These are phyloP conservation scores for Colletotrichum sansevieriae DNA, from an alignment of 2,329 filamentous ascomycete species.

Conservation along the genomic window DNA sequence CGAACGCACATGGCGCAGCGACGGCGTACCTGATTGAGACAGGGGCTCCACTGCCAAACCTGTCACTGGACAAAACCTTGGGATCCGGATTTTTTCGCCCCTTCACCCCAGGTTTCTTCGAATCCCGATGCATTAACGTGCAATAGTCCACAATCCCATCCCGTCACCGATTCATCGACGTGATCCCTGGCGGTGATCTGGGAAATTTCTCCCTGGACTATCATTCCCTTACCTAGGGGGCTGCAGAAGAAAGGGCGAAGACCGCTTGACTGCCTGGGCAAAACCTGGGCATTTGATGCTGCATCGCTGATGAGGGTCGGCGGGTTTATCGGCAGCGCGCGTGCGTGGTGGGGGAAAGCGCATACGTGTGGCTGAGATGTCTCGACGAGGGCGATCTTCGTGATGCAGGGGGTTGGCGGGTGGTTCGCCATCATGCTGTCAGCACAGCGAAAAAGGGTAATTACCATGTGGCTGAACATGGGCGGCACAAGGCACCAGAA, in stretches of 20 bases:
- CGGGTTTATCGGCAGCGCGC: not conserved
- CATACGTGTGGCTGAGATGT: constrained; percentile 14
- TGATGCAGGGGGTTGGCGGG: constrained; percentile 8
- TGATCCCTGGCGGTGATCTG: constrained; percentile 36
- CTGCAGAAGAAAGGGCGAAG: not conserved
- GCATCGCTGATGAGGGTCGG: not conserved
- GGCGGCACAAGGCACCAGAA: too few species aligned
- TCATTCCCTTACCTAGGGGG: not conserved
- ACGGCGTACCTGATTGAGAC: constrained; percentile 26
- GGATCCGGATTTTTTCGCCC: not conserved
- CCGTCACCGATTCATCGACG: constrained; percentile 29
- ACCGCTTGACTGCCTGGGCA: not conserved
- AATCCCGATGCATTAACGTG: constrained; percentile 28
- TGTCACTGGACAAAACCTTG: constrained; percentile 6
- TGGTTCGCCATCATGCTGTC: constrained; percentile 15
- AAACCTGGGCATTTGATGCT: not conserved
- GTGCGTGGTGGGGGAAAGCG: not conserved
- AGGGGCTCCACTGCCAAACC: constrained; percentile 33
- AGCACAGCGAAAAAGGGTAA: not conserved
- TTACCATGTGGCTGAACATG: too few species aligned
- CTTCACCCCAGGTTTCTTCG: not conserved
- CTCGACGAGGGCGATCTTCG: constrained; percentile 28
- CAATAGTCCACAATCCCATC: constrained; percentile 28
- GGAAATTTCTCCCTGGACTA: not conserved
- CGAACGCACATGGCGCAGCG: constrained; percentile 27